Base-by-base conservation (phyloP, 2,329 filamentous ascomycete genomes). In the Diplocarpon mali region DNA sequence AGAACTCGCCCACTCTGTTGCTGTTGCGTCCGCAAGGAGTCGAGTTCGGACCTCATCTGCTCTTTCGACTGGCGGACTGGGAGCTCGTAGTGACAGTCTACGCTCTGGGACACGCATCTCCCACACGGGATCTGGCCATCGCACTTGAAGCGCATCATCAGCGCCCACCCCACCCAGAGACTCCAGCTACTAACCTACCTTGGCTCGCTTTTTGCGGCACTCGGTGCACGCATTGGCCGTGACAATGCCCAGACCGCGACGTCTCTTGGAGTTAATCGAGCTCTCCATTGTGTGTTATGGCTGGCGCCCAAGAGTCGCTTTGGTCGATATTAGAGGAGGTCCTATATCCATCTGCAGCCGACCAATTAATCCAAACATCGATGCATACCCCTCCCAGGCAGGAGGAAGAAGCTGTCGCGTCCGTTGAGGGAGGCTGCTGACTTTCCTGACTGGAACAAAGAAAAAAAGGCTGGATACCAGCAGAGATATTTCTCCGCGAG, bases 11-110 rank as follows among this genome's bases (percentile, higher is more conserved):
- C 72, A 58, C 64, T 76, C 36, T 69, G 70, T 16, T 68, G 70
- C 55, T 78, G 72, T 35, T 72, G 69, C 13, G 67, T 66, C 38
- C 72, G 72, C 30, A 81, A 62, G 20, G 62, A 62, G 42, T 80
- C 77, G 48, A 80, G 76, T 54, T 80, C 76, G 55, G 64, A 65
- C 36, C 77, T 70, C 5, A 81, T 67, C 42, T 71, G 70, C 48
- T 80, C 76, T 49, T 81, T 81, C 10, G 76, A 79, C 52, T 79
- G 76, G 36, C 77, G 75, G 5, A 80, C 70, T 0, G 76, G 77
- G 7, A 78, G 58, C 52, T 80, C 75, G 63, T 81, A 81, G 17
- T 77, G 57, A 49, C 77, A 81, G 17, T 77, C 69, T 32, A 69
- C 70, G 50, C 37, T 61, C 67, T 79, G 75, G 0, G 63, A 51